Evolutionary conservation across 2,329 filamentous ascomycete genomes (phyloP).

Genomic region (Bretziella fagacearum): DNA sequence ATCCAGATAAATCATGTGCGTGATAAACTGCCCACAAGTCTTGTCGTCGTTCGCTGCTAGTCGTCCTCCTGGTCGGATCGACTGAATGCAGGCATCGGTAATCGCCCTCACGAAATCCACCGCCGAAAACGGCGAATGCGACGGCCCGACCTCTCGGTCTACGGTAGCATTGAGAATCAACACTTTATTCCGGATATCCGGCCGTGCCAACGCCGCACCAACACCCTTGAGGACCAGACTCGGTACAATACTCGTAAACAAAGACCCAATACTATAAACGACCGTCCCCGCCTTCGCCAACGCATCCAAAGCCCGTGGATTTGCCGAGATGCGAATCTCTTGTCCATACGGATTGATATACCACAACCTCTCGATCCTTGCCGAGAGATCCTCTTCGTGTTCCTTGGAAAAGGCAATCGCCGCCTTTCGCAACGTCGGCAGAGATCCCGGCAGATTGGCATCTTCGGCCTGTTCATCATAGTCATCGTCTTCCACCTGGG

Average conservation of each 20-base stretch:
- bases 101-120: constrained; percentile 72
- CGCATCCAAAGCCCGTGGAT: constrained; percentile 59
- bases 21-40: constrained; percentile 51
- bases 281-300: constrained; percentile 48
- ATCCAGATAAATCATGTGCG: constrained; percentile 67
- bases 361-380: constrained; percentile 70
- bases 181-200: constrained; percentile 47
- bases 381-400: constrained; percentile 56
- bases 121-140: constrained; percentile 46
- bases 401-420: constrained; percentile 71
- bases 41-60: constrained; percentile 25
- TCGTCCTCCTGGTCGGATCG: constrained; percentile 29
- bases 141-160: constrained; percentile 75
- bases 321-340: constrained; percentile 72
- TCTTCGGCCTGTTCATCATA: constrained; percentile 56
- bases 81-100: constrained; percentile 54
- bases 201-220: constrained; percentile 38
- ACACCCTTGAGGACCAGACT: constrained; percentile 61
- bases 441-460: constrained; percentile 62
- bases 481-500: constrained; percentile 35
- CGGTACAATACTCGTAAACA: constrained; percentile 81
- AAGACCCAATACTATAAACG: constrained; percentile 82
- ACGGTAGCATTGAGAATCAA: constrained; percentile 69
- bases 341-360: constrained; percentile 99
- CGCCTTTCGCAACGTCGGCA: constrained; percentile 62